These are phyloP conservation scores for Diversispora eburnea DNA, from an alignment of 192 early-diverging fungal species.

Conservation along the genomic window DNA sequence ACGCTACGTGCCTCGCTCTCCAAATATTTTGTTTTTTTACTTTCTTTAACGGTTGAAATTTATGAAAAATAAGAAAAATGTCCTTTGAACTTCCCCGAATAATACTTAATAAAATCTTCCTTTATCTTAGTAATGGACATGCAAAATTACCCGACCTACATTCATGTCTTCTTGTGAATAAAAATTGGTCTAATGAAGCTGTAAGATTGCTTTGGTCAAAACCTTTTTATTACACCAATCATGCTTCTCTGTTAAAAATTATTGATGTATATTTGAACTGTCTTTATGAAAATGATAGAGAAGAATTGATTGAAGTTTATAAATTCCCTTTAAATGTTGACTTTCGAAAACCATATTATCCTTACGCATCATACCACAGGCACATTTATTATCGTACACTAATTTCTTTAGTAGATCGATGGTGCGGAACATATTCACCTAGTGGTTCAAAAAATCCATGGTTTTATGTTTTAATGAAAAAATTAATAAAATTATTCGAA, in stretches of 20 bases:
- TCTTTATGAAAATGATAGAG: not conserved
- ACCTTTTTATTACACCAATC: not conserved
- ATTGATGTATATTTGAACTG: not conserved
- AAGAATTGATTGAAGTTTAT: not conserved
- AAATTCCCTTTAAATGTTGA: not conserved
- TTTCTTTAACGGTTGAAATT: not conserved
- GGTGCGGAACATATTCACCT: not conserved
- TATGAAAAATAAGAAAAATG: not conserved
- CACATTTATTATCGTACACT: not conserved
- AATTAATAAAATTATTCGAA: not conserved
- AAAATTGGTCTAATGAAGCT: not conserved
- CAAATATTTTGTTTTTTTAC: too few species aligned
- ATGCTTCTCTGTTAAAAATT: not conserved
- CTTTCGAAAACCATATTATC: not conserved
- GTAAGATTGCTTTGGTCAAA: not conserved
- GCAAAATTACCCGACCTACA: not conserved
- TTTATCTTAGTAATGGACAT: not conserved
- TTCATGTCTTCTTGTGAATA: constrained; percentile 3
- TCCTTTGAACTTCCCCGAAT: not conserved
- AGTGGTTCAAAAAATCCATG: not conserved
- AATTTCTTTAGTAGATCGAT: not conserved
- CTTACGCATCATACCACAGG: not conserved
- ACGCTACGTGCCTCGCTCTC: too few species aligned
- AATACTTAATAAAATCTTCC: not conserved
- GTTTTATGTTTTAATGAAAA: not conserved